Conservation (phyloP, 2,329 filamentous ascomycete genomes). For the Erysiphe pulchra region DNA sequence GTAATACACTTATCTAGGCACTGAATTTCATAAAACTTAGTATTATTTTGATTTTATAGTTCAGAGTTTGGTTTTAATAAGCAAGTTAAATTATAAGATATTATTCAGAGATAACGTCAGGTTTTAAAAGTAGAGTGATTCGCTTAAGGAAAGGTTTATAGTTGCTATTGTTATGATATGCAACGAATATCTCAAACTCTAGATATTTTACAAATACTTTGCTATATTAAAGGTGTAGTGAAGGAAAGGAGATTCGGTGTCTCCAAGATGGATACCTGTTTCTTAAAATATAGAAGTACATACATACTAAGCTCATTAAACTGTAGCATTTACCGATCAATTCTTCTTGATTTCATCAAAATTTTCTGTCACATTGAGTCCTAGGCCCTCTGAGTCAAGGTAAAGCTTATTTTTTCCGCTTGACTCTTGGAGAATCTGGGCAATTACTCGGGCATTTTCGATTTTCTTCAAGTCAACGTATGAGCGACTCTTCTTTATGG, state of each 20-base stretch:
- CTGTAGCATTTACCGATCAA: slow-evolving; percentile 10
- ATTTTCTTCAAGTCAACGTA: slow-evolving; percentile 97
- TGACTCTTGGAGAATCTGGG: slow-evolving; percentile 61
- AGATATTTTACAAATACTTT: too few species aligned
- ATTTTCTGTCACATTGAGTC: slow-evolving; percentile 54
- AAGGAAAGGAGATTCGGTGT: not conserved
- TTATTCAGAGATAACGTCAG: too few species aligned
- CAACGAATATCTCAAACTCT: too few species aligned
- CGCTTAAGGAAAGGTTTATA: too few species aligned
- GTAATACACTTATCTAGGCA: too few species aligned
- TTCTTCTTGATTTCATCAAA: slow-evolving; percentile 21
- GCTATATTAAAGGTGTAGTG: not conserved
- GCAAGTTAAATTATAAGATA: too few species aligned
- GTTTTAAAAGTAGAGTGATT: too few species aligned
- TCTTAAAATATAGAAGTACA: not conserved
- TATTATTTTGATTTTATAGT: too few species aligned
- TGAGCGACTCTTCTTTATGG: slow-evolving; percentile 96
- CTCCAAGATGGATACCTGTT: not conserved
- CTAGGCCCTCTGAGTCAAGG: slow-evolving; percentile 72
- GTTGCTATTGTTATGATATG: too few species aligned
- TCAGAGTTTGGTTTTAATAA: too few species aligned
- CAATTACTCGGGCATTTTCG: slow-evolving; percentile 81
- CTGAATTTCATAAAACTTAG: too few species aligned
- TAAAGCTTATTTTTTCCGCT: slow-evolving; percentile 83
- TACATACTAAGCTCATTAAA: not conserved